These are phyloP conservation scores for Grifola frondosa DNA, from an alignment of 1,284 basidiomycete genomes.

Conservation along the genomic window DNA sequence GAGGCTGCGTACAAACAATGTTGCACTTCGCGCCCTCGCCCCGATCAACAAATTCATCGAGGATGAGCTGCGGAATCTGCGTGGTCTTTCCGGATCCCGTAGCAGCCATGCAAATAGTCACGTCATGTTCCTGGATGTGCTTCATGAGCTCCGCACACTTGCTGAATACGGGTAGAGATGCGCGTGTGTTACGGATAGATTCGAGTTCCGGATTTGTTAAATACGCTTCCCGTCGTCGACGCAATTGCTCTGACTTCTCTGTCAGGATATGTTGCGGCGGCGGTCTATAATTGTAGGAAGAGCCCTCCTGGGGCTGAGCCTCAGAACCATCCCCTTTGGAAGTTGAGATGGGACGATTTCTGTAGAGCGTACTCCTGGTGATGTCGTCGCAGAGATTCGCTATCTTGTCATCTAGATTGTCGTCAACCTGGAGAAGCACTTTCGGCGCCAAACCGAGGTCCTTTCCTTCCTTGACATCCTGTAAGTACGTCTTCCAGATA, in stretches of 20 bases:
- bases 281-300: constrained; percentile 25
- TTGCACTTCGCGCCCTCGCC: constrained; percentile 87
- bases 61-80: constrained; percentile 90
- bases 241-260: constrained; percentile 63
- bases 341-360: constrained; percentile 41
- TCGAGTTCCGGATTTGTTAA: constrained; percentile 61
- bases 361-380: constrained; percentile 51
- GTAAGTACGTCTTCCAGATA: constrained; percentile 76
- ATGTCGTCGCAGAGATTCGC: constrained; percentile 73
- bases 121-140: constrained; percentile 78
- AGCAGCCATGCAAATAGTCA: constrained; percentile 92
- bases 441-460: constrained; percentile 72
- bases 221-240: constrained; percentile 59
- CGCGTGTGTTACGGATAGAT: constrained; percentile 68
- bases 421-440: constrained; percentile 71
- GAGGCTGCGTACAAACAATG: constrained; percentile 91
- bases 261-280: constrained; percentile 33
- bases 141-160: constrained; percentile 65
- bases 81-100: constrained; percentile 98
- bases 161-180: constrained; percentile 73
- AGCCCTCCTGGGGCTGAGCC: constrained; percentile 8
- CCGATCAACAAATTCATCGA: constrained; percentile 81
- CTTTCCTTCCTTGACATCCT: constrained; percentile 60
- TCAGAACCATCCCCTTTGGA: constrained; percentile 19
- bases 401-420: constrained; percentile 72